Conservation (phyloP, 345 rosid genomes). For the Arabis hirsuta region DNA sequence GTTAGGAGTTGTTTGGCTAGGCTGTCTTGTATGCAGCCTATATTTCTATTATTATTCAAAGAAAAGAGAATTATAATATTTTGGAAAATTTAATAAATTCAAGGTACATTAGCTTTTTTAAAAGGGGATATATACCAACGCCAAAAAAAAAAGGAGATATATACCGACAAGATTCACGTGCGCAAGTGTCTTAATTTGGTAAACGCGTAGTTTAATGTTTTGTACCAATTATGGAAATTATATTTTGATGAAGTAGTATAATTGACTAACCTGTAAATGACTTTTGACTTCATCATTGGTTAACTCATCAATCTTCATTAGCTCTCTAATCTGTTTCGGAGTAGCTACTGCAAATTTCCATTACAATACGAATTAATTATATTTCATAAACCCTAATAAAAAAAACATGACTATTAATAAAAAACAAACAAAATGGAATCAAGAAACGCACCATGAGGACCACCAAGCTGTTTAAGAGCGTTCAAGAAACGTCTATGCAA, state of each 20-base stretch:
- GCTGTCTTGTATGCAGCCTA: constrained; percentile 80
- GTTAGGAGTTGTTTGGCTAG: constrained; percentile 51
- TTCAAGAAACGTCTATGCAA: constrained; percentile 81
- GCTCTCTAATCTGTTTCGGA: constrained; percentile 89
- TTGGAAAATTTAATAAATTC: background rate
- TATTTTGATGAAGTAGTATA: background rate
- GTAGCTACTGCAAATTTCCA: constrained; percentile 68
- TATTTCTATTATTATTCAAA: constrained; percentile 61
- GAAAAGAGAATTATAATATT: background rate
- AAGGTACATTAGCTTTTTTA: background rate
- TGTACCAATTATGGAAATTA: constrained; percentile 7
- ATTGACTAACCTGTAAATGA: constrained; percentile 79
- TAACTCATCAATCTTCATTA: constrained; percentile 92
- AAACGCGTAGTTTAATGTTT: background rate
- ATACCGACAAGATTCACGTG: constrained; percentile 20
- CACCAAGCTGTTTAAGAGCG: constrained; percentile 92
- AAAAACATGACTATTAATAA: background rate
- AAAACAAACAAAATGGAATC: constrained; percentile 3
- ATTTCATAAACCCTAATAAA: constrained; percentile 5
- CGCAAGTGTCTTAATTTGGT: constrained; percentile 35
- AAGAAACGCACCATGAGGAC: constrained; percentile 68
- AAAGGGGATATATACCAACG: background rate
- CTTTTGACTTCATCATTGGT: constrained; percentile 97
- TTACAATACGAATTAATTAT: background rate
- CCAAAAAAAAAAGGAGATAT: too few relatives aligned